These are phyloP conservation scores for Daldinia vernicosa DNA, from an alignment of 495 filamentous ascomycete species.

Conservation along the genomic window DNA sequence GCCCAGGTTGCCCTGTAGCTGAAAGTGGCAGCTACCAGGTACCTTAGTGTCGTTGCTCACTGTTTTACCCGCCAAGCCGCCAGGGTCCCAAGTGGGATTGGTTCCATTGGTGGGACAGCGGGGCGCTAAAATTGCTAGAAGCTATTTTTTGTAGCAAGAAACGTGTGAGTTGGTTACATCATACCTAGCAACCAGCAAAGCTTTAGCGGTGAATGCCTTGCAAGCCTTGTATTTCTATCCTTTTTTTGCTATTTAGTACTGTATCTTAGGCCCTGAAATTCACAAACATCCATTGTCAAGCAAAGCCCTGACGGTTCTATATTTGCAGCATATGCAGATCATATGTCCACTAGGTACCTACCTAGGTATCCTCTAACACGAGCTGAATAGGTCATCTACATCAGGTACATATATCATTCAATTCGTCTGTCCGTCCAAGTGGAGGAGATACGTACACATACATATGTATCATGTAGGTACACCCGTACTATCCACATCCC, in stretches of 20 bases:
- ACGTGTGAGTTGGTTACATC: slow-evolving; percentile 37
- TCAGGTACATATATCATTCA: no score
- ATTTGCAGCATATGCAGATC: slow-evolving; percentile 18
- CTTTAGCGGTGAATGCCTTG: slow-evolving; percentile 30
- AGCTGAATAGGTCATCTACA: not conserved
- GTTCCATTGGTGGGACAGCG: slow-evolving; percentile 32
- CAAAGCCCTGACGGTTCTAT: not conserved
- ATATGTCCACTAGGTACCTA: no score
- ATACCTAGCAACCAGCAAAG: slow-evolving; percentile 23
- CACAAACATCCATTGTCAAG: not conserved
- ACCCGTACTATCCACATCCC: not conserved
- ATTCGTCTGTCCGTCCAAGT: no score
- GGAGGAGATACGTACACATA: not conserved
- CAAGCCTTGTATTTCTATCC: slow-evolving; percentile 5
- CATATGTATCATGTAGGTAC: not conserved
- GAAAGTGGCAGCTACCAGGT: slow-evolving; percentile 38
- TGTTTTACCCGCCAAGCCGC: slow-evolving; percentile 40
- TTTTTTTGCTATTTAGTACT: slow-evolving; percentile 11
- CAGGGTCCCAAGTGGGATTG: slow-evolving; percentile 26
- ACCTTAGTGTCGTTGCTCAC: slow-evolving; percentile 7
- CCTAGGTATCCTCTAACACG: slow-evolving; percentile 19
- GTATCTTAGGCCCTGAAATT: slow-evolving; percentile 3
- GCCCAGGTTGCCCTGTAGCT: slow-evolving; percentile 36
- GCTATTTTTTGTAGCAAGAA: slow-evolving; percentile 28
- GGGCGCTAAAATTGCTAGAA: slow-evolving; percentile 38